Evolutionary conservation across 2,329 filamentous ascomycete genomes (phyloP).

Genomic region (Esteya vermicola): DNA sequence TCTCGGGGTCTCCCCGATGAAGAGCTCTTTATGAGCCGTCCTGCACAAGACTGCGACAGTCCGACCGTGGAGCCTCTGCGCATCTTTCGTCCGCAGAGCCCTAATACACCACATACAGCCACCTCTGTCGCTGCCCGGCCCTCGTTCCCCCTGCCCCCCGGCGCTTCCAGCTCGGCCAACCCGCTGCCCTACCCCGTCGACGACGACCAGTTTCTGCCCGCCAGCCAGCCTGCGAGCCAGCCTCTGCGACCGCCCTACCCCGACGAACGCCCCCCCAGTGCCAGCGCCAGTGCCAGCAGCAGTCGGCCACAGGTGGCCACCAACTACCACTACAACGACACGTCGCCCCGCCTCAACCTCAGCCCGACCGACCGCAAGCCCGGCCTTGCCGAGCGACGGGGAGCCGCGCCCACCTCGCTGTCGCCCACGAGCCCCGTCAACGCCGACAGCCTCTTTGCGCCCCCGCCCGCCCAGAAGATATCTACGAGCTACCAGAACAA

Average conservation of each 20-base stretch:
- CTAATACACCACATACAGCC: constrained; percentile 31
- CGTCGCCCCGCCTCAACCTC: constrained; percentile 38
- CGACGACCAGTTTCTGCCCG: constrained; percentile 34
- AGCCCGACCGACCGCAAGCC: constrained; percentile 39
- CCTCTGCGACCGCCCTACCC: constrained; percentile 26
- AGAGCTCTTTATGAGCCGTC: constrained; percentile 65
- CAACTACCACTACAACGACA: constrained; percentile 26
- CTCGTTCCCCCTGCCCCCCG: constrained; percentile 49
- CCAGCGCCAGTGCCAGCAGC: constrained; percentile 21
- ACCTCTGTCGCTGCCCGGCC: constrained; percentile 35
- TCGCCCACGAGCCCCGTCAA: constrained; percentile 67
- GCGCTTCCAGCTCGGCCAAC: constrained; percentile 55
- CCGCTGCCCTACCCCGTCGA: constrained; percentile 63
- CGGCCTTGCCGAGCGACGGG: constrained; percentile 66
- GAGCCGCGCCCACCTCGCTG: constrained; percentile 67
- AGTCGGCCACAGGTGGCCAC: constrained; percentile 12
- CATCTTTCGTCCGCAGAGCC: constrained; percentile 67
- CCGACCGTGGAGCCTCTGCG: constrained; percentile 72
- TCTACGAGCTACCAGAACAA: constrained; percentile 37
- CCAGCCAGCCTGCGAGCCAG: constrained; percentile 22
- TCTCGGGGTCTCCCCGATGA: constrained; percentile 57
- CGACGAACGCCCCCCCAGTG: constrained; percentile 21
- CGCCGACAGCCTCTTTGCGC: constrained; percentile 70
- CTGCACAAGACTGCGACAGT: constrained; percentile 42
- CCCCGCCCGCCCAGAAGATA: constrained; percentile 20